Conservation (phyloP, 1,284 basidiomycete species). For the Gymnopus androsaceus region DNA sequence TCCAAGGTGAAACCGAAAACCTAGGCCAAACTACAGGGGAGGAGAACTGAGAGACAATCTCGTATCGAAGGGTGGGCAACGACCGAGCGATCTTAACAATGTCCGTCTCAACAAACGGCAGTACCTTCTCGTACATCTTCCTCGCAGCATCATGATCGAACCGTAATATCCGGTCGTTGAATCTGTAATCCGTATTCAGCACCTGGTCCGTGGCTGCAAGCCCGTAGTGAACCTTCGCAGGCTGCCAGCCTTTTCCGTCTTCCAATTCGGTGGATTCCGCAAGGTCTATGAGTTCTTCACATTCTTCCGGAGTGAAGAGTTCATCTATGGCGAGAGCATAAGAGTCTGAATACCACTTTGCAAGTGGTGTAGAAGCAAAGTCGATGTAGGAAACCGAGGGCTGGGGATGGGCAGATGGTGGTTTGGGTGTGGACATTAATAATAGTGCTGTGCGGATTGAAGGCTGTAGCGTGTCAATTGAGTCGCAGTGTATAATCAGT, state of each 20-base stretch:
- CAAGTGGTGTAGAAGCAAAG: conserved; percentile 31
- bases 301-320: conserved; percentile 36
- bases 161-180: too few species aligned
- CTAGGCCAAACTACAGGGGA: too few species aligned
- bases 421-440: too few species aligned
- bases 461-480: too few species aligned
- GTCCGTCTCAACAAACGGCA: conserved; percentile 32
- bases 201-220: conserved; percentile 17
- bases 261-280: conserved; percentile 26
- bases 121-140: conserved; percentile 29
- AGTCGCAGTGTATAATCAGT: too few species aligned
- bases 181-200: conserved; percentile 32
- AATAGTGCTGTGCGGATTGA: too few species aligned
- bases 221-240: neutral
- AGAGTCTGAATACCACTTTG: conserved; percentile 27
- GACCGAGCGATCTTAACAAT: conserved; percentile 28
- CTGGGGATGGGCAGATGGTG: too few species aligned
- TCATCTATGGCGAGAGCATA: conserved; percentile 40
- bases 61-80: too few species aligned
- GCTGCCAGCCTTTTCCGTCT: neutral
- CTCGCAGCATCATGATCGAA: too few species aligned
- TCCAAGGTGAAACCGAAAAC: too few species aligned
- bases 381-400: conserved; percentile 22
- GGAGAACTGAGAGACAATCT: too few species aligned
- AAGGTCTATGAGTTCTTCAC: conserved; percentile 31